These are phyloP conservation scores for Emydomyces testavorans DNA, from an alignment of 2,329 filamentous ascomycete species.

Conservation along the genomic window DNA sequence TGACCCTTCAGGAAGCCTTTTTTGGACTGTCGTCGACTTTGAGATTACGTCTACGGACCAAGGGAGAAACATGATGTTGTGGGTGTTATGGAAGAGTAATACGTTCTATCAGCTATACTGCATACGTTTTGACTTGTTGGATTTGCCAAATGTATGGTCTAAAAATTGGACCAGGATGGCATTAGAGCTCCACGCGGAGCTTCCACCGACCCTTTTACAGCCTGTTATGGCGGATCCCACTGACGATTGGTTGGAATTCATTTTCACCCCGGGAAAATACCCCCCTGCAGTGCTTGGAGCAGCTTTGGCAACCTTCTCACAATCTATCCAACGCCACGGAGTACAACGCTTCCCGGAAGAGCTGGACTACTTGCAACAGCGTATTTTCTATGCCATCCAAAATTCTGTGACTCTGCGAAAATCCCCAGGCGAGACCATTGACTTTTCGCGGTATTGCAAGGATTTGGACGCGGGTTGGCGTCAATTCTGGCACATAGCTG, in stretches of 20 bases:
- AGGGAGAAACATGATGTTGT: constrained; percentile 50
- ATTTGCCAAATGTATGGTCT: constrained; percentile 51
- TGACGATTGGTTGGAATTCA: constrained; percentile 75
- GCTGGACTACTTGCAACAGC: constrained; percentile 55
- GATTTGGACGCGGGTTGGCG: constrained; percentile 78
- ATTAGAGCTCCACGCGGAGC: constrained; percentile 46
- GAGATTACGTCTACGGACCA: constrained; percentile 45
- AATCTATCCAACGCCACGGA: constrained; percentile 40
- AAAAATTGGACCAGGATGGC: constrained; percentile 60
- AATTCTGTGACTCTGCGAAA: constrained; percentile 56
- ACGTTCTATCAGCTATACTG: constrained; percentile 63
- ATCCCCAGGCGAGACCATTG: constrained; percentile 49
- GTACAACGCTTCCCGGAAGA: constrained; percentile 27
- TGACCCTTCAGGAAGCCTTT: constrained; percentile 54
- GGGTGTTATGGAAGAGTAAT: constrained; percentile 78
- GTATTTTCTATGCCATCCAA: constrained; percentile 60
- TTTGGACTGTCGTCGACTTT: constrained; percentile 74
- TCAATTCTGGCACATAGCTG: constrained; percentile 72
- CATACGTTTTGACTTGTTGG: constrained; percentile 59
- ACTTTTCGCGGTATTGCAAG: constrained; percentile 62
- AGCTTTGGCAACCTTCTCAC: constrained; percentile 69
- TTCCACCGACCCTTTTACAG: constrained; percentile 47
- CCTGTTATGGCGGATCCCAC: constrained; percentile 58
- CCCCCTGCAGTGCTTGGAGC: constrained; percentile 69
- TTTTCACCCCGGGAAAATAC: constrained; percentile 75